Base-by-base conservation (phyloP, 192 early-diverging fungal genomes). In the Backusella psychrophila region DNA sequence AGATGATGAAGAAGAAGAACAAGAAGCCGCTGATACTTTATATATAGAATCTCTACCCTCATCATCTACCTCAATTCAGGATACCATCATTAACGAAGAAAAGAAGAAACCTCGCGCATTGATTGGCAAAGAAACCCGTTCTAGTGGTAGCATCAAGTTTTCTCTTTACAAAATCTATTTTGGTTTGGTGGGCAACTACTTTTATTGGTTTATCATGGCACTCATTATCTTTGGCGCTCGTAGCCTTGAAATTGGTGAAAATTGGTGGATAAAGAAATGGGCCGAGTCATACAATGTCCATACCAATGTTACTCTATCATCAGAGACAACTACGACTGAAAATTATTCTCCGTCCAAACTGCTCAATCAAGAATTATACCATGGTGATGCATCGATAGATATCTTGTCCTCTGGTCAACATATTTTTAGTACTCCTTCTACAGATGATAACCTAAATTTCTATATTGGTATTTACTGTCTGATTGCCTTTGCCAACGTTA, bases 101-200 rank as follows among this genome's bases (percentile, higher is more conserved):
- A 72, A 71, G 46, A 83, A 77, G 36, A 71, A 78, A 26, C 77
- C 83, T 21, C 81, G 81, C 39, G 78, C 72, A 19, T 80, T 88
- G 6, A 79, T 88, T 21, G 85, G 85, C 39, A 83, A 88, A 68
- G 87, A 88, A 79, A 80, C 75, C 21, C 87, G 87, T 34, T 92
- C 91, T 12, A 87, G 87, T n/a, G 98, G 98, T 23, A 89, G 87
- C 36, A 95, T 99, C 72, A 91, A 89, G 52, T 75, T 84, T 0
- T 33, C 83, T 38, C 88, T 99, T 14, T 99, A 96, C 87, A 73
- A 88, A 3, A 84, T 89, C 31, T 99, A 98, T 80, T 73, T 93
- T 75, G 82, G 81, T 46, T 87, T 89, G 42, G 89, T 87, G 52
- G 93, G 93, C 15, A 77, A 86, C 19, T 26, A 74, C 11, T 77